Conservation (phyloP, 108 stramenopile species). For the Pseudonitzschia pungens region DNA sequence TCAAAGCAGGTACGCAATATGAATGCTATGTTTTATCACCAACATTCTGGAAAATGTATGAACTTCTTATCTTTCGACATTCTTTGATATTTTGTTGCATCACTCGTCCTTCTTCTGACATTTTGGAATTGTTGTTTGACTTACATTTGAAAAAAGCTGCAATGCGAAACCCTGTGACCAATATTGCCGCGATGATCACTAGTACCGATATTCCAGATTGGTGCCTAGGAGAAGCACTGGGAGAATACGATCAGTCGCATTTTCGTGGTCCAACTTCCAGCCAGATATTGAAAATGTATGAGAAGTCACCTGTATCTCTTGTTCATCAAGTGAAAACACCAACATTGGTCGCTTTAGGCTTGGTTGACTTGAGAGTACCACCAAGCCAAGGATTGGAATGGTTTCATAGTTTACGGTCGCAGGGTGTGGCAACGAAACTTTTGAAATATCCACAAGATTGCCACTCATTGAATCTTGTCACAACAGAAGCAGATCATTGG, state of each 20-base stretch:
- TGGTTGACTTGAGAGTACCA: constrained; percentile 73
- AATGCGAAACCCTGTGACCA: constrained; percentile 92
- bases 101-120: neutral
- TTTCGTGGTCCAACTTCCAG: constrained; percentile 56
- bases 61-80: too few species aligned
- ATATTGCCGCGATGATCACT: constrained; percentile 87
- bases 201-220: constrained; percentile 94
- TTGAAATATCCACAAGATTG: constrained; percentile 74
- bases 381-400: constrained; percentile 78
- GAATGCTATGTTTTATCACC: neutral
- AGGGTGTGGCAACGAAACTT: constrained; percentile 59
- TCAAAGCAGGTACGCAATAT: constrained; percentile 54
- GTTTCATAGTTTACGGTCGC: constrained; percentile 71
- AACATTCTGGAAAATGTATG: too few species aligned
- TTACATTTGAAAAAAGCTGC: constrained; percentile 40
- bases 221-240: constrained; percentile 81
- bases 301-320: constrained; percentile 61
- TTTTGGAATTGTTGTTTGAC: neutral
- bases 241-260: constrained; percentile 50
- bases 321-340: constrained; percentile 75
- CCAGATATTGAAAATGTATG: constrained; percentile 61
- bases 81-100: too few species aligned
- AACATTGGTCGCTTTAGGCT: constrained; percentile 83
- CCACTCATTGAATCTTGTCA: constrained; percentile 72
- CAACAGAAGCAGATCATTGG: constrained; percentile 80